Evolutionary conservation across 1,284 basidiomycete genomes (phyloP), one percentile per base, ranked within the genome.

Genomic region (Tranzscheliella williamsii): DNA sequence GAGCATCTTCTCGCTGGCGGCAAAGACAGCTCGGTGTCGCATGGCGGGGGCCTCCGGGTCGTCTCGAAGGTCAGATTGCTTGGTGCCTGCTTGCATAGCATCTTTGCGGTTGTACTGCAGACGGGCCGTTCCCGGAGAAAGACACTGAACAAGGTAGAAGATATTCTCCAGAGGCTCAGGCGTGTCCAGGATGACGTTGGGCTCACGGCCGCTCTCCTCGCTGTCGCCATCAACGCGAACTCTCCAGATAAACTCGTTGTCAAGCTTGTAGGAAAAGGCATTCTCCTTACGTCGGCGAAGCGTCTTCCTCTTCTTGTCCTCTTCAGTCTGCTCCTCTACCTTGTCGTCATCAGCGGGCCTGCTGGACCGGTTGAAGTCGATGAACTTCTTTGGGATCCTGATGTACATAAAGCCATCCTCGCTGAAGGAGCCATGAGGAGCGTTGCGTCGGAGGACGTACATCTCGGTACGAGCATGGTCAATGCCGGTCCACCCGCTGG

Each of bases 341-440:
- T 67, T 55, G 32, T 54, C 53, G 16, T 57, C 64, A 16, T 68
- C 67, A 16, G 53, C 54, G 18, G 49, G 23, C 5, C 56, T 61
- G 48, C 57, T 61, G 27, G 57, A 66, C 34, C 70, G 67, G 46
- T 50, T 56, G 49, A 72, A 72, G 65, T 72, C 68, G 42, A 73
- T 72, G 42, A 70, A 70, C 62, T 72, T 72, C 55, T 70, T 70
- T 22, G 71, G 71, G 29, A 72, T 45, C 39, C 67, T 51, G 46
- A 73, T 43, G 58, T 73, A 73, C 57, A 73, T 60, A 64, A 58
- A 70, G 49, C 69, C 71, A 45, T 71, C 71, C 24, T 73, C 71
- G 35, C 69, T 72, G 46, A 61, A 71, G 39, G 67, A 49, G 26
- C 69, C 69, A 40, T 61, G 65, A 38, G 71, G 71, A 24, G 71